Percentiles rank a stretch among this genome's conserved stretches.
These are phyloP conservation scores for Geosmithia putterillii DNA, from an alignment of 2,329 filamentous ascomycete genomes.

Conservation along the genomic window DNA sequence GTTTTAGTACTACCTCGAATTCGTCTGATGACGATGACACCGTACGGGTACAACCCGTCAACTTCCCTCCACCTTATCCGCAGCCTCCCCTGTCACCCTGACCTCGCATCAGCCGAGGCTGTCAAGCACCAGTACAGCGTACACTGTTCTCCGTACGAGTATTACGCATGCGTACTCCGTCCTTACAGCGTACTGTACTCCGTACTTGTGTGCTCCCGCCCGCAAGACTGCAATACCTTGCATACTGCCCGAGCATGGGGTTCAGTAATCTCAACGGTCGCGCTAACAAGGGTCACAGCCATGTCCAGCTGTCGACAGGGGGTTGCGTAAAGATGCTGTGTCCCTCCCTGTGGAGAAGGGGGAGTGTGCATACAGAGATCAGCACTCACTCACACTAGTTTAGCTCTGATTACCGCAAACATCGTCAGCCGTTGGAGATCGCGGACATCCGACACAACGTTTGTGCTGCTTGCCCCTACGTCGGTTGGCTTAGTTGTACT, in stretches of 20 bases:
- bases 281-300: background rate
- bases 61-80: background rate
- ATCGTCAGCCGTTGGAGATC: background rate
- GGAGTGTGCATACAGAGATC: background rate
- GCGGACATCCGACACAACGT: background rate
- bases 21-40: background rate
- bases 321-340: background rate
- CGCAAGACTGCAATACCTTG: background rate
- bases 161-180: background rate
- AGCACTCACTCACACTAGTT: background rate
- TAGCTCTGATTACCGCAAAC: background rate
- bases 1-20: background rate
- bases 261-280: conserved; percentile 4
- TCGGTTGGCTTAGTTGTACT: too few relatives aligned
- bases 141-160: background rate
- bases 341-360: background rate
- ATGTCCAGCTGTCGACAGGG: background rate
- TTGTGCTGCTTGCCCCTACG: background rate
- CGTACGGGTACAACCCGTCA: background rate
- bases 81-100: background rate
- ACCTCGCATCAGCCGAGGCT: background rate
- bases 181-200: background rate
- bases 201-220: background rate
- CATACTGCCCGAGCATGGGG: background rate
- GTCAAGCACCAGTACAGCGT: background rate